A percentile compares a stretch with the other conserved stretches of the same genome.
Evolutionary conservation across 2,329 filamentous ascomycete genomes (phyloP).

Genomic region (Thelonectria blattea): DNA sequence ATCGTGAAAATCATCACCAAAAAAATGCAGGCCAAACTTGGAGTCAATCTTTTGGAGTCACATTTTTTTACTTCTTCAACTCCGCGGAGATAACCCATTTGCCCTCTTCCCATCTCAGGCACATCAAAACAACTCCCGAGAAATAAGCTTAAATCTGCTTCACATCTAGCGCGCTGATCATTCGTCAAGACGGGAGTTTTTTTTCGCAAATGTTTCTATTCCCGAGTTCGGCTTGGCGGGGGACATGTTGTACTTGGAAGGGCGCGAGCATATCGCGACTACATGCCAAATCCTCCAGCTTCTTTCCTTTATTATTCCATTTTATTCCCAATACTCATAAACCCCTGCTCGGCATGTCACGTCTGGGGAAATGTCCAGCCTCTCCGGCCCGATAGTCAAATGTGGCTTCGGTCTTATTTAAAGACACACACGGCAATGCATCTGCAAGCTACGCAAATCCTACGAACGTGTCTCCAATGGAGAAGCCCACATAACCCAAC

Average conservation of each 20-base stretch:
- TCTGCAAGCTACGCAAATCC: neutral
- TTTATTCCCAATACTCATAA: neutral
- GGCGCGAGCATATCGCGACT: neutral
- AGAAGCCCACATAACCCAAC: neutral
- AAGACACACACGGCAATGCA: neutral
- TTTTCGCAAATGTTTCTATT: neutral
- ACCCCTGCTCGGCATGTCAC: neutral
- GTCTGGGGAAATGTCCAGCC: no score
- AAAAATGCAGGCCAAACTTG: neutral
- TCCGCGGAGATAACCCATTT: slow-evolving; percentile 15
- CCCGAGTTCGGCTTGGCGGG: neutral
- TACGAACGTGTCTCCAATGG: neutral
- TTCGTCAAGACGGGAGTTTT: neutral
- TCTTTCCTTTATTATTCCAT: no score
- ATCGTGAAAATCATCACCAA: neutral
- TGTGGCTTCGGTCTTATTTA: neutral
- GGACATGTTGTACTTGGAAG: neutral
- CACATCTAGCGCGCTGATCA: slow-evolving; percentile 12
- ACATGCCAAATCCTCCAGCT: neutral
- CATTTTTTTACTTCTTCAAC: neutral
- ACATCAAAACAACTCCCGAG: slow-evolving; percentile 4
- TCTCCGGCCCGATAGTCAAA: no score
- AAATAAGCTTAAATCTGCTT: slow-evolving; percentile 21
- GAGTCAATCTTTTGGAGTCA: neutral
- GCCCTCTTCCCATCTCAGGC: slow-evolving; percentile 7